A percentile compares a stretch with the other conserved stretches of the same genome.
Conservation (phyloP, 352 stramenopile genomes). For the Plasmopara muralis region DNA sequence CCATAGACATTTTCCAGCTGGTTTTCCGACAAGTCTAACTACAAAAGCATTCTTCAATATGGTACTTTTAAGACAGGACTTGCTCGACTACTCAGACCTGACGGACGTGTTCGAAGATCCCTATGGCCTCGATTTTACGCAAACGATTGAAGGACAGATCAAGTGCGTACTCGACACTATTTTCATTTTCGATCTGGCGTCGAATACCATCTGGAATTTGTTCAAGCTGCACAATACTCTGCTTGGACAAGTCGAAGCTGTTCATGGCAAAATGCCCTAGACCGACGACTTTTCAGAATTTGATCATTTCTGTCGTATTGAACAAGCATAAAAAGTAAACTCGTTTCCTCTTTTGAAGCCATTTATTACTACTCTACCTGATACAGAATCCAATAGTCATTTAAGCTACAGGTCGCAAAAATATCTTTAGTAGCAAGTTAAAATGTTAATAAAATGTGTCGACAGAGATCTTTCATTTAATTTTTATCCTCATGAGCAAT, state of each 20-base stretch:
- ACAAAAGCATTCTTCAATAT: not conserved
- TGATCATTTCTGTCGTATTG: too few species aligned
- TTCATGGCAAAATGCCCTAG: constrained; percentile 11
- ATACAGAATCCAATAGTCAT: too few species aligned
- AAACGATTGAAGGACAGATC: constrained; percentile 50
- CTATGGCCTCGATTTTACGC: constrained; percentile 29
- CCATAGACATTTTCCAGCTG: constrained; percentile 45
- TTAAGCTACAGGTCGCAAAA: too few species aligned
- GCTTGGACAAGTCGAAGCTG: constrained; percentile 46
- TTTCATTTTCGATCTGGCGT: constrained; percentile 28
- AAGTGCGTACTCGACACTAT: constrained; percentile 31
- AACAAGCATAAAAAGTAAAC: too few species aligned
- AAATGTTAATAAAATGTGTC: too few species aligned
- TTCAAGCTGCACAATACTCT: constrained; percentile 36
- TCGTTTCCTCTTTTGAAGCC: too few species aligned
- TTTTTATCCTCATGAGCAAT: too few species aligned
- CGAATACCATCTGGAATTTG: constrained; percentile 45
- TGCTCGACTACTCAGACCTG: constrained; percentile 23
- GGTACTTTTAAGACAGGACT: not conserved
- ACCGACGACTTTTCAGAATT: not conserved
- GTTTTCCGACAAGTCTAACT: constrained; percentile 62
- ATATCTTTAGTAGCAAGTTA: too few species aligned
- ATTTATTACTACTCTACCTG: too few species aligned
- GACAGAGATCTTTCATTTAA: too few species aligned
- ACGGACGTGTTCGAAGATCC: constrained; percentile 38